These are phyloP conservation scores for Cryptococcus amylolentus DNA, from an alignment of 1,284 basidiomycete genomes.

Conservation along the genomic window DNA sequence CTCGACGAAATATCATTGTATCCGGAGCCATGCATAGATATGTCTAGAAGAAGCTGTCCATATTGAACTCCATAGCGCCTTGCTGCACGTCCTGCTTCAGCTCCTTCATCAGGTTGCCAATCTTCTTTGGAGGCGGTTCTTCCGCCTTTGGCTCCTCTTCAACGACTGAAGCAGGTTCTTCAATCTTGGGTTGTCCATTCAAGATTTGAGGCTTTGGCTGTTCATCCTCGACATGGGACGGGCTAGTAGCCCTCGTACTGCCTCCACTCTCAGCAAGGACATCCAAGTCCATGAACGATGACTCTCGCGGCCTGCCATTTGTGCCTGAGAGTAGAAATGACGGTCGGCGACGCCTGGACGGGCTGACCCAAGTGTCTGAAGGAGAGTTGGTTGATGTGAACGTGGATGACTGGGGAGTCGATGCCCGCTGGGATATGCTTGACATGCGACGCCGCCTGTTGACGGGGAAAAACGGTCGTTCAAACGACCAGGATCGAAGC, in stretches of 20 bases:
- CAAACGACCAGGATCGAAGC: conserved; percentile 84
- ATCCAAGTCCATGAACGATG: conserved; percentile 70
- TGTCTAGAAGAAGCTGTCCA: conserved; percentile 46
- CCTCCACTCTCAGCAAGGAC: conserved; percentile 53
- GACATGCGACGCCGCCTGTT: conserved; percentile 25
- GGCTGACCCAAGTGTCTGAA: neutral
- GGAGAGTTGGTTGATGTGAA: conserved; percentile 49
- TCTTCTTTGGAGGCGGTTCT: conserved; percentile 57
- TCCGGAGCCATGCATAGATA: neutral
- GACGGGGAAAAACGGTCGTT: conserved; percentile 58
- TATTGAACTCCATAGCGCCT: conserved; percentile 49
- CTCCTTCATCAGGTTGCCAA: conserved; percentile 67
- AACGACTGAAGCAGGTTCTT: conserved; percentile 22
- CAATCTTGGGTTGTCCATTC: conserved; percentile 1
- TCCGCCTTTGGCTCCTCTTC: conserved; percentile 38
- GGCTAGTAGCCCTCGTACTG: neutral
- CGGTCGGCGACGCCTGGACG: conserved; percentile 46
- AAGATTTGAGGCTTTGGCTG: neutral
- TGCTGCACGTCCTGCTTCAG: conserved; percentile 47
- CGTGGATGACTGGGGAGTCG: conserved; percentile 28
- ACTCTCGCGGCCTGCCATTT: conserved; percentile 53
- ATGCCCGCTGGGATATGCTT: neutral
- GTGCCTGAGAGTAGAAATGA: conserved; percentile 58
- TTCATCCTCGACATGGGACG: neutral
- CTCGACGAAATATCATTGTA: neutral